Evolutionary conservation across 1,139 yeast genomes (phyloP), one percentile per base, ranked within the genome.

Genomic region (Schwanniomyces etchellsii): DNA sequence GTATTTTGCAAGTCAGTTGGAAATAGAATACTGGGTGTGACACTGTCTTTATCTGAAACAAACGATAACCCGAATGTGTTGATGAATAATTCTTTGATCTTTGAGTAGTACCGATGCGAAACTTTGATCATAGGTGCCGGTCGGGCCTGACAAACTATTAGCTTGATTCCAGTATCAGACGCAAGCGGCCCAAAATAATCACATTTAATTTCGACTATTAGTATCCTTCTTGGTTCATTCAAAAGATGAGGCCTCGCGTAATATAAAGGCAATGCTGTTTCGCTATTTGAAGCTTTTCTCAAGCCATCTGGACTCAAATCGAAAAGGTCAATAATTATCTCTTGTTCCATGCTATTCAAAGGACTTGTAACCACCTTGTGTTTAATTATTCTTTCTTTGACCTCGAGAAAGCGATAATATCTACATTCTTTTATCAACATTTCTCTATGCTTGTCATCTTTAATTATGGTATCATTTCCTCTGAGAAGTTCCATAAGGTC

Each of bases 371-470:
- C 36, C 13, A 84, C 64, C 21, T 53, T 55, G 42, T 70, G 74
- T 26, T 70, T 70, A n/a, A 82, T 51, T 23, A 86, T 53, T 36
- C 69, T 59, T 55, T 88, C 95, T 50, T 83, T 94, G 27, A 88
- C 60, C 28, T 77, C 88, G 31, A 74, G 56, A 44, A 88, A 81
- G 31, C 93, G 65, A 52, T 84, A 88, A 55, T 81, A 88, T 28
- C 70, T 66, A 40, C 95, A 84, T 47, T 88, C 96, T 31, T 64
- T 62, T 5, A 80, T 52, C 34, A 88, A 60, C 5, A 71, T 53
- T 4, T 59, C 50, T 27, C 93, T 60, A 46, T 81, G 85, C 3
- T 60, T 59, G 24, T 75, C 81, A 39, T 67, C 54, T 20, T 57
- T 52, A 12, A 83, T 61, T 1, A 63, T 58, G 5, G 67, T 42